phyloP scores from a whole-genome alignment of 2,329 filamentous ascomycete genomes.

The Stemphylium lycopersici region DNA sequence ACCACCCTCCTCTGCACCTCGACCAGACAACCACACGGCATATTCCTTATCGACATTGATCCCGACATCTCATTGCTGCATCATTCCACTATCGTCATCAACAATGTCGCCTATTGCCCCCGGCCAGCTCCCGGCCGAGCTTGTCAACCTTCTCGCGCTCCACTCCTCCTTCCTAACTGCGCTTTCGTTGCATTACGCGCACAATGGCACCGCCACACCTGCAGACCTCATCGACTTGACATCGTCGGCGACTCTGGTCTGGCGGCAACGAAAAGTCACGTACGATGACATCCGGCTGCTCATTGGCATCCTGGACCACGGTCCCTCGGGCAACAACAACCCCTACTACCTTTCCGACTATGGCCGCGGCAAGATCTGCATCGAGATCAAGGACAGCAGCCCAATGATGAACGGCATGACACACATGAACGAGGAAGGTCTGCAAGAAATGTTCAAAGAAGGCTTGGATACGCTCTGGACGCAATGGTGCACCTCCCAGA shows the following conservation, averaged over 20 bases:
- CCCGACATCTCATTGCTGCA: conserved; percentile 25
- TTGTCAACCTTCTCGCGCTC: conserved; percentile 53
- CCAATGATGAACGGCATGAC: conserved; percentile 34
- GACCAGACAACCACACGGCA: conserved; percentile 16
- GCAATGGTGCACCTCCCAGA: conserved; percentile 44
- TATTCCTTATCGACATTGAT: conserved; percentile 27
- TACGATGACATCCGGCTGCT: conserved; percentile 55
- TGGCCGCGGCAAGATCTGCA: conserved; percentile 50
- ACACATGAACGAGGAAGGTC: conserved; percentile 53
- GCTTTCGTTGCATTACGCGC: conserved; percentile 57
- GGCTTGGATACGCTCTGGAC: conserved; percentile 55
- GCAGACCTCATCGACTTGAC: conserved; percentile 51
- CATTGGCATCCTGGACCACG: conserved; percentile 49
- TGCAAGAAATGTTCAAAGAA: conserved; percentile 59
- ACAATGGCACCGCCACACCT: conserved; percentile 55
- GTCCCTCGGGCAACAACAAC: conserved; percentile 35
- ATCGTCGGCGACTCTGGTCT: conserved; percentile 51
- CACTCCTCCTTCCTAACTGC: conserved; percentile 57
- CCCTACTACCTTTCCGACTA: conserved; percentile 53
- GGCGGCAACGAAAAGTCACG: conserved; percentile 55
- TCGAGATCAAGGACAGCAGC: conserved; percentile 47
- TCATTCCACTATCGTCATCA: conserved; percentile 26
- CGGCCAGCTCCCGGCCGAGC: conserved; percentile 48
- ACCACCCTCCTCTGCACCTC: conserved; percentile 17
- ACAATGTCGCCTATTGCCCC: conserved; percentile 41